These are phyloP conservation scores for Talaromyces trachyspermus DNA, from an alignment of 495 filamentous ascomycete genomes.

Conservation along the genomic window DNA sequence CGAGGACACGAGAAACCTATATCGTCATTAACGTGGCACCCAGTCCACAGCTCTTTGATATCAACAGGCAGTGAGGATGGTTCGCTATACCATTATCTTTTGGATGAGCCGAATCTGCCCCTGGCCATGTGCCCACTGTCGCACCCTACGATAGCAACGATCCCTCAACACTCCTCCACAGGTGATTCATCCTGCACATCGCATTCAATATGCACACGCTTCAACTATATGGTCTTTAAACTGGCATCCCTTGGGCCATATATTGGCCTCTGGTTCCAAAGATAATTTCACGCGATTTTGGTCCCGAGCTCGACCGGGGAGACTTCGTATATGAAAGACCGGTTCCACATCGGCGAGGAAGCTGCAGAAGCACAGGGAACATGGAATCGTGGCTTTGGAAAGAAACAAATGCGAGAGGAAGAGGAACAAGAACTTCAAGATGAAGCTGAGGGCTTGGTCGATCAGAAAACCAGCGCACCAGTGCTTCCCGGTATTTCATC, in stretches of 20 bases:
- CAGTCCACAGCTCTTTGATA: slow-evolving; percentile 78
- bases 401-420: slow-evolving; percentile 76
- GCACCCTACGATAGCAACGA: slow-evolving; percentile 78
- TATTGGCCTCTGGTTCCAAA: slow-evolving; percentile 97
- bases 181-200: slow-evolving; percentile 81
- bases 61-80: slow-evolving; percentile 87
- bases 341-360: slow-evolving; percentile 89
- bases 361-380: slow-evolving; percentile 90
- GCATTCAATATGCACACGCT: slow-evolving; percentile 77
- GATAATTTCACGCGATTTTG: slow-evolving; percentile 95
- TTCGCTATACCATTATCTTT: slow-evolving; percentile 80
- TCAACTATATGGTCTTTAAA: slow-evolving; percentile 94
- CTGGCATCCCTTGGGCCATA: slow-evolving; percentile 95
- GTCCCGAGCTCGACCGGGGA: slow-evolving; percentile 87
- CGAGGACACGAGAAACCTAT: slow-evolving; percentile 93
- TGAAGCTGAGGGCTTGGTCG: slow-evolving; percentile 85
- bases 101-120: slow-evolving; percentile 85
- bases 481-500: slow-evolving; percentile 45
- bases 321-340: slow-evolving; percentile 71
- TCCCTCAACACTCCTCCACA: slow-evolving; percentile 72
- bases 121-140: slow-evolving; percentile 56
- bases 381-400: slow-evolving; percentile 73
- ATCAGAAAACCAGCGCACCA: slow-evolving; percentile 66
- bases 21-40: slow-evolving; percentile 89
- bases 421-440: slow-evolving; percentile 91